Conservation (phyloP, 768 basidiomycete species). For the Chalciporus pseudorubinellus region DNA sequence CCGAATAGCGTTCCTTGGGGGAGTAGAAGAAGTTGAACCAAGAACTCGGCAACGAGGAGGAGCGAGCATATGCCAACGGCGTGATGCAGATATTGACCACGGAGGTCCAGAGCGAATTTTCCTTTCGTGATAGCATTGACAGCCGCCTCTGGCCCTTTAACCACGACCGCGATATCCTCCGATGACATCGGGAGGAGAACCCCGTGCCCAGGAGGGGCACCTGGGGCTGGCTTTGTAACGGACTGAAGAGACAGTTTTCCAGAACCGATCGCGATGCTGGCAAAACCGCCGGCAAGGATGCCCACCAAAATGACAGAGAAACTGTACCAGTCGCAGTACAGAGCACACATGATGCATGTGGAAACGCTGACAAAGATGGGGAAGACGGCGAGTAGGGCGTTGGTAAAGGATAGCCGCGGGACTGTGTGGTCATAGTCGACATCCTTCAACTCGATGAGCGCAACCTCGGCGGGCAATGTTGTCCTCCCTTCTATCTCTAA, state of each 20-base stretch:
- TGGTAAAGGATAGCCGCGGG: not conserved
- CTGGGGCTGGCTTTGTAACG: constrained; percentile 10
- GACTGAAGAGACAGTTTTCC: constrained; percentile 19
- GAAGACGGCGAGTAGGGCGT: constrained; percentile 14
- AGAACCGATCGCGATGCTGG: constrained; percentile 26
- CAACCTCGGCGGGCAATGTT: constrained; percentile 13
- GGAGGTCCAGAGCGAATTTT: no score
- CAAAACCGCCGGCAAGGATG: constrained; percentile 29
- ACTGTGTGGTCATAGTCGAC: constrained; percentile 3
- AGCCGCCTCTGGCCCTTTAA: constrained; percentile 27
- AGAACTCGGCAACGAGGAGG: constrained; percentile 29
- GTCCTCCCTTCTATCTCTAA: constrained; percentile 9
- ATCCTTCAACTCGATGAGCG: constrained; percentile 16
- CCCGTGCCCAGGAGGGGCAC: constrained; percentile 28
- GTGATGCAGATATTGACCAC: no score
- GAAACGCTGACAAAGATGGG: constrained; percentile 27
- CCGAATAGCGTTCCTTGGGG: constrained; percentile 33
- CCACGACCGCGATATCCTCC: constrained; percentile 22
- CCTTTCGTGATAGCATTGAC: constrained; percentile 32
- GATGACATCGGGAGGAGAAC: constrained; percentile 13
- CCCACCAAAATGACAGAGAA: constrained; percentile 31
- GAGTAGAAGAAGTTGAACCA: constrained; percentile 32
- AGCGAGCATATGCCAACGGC: constrained; percentile 23
- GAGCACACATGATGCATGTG: constrained; percentile 23
- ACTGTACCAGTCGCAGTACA: constrained; percentile 30